Percentiles rank a stretch among this genome's conserved stretches.
Evolutionary conservation across 768 basidiomycete species (phyloP).

Genomic region (Pleurotus giganteus): DNA sequence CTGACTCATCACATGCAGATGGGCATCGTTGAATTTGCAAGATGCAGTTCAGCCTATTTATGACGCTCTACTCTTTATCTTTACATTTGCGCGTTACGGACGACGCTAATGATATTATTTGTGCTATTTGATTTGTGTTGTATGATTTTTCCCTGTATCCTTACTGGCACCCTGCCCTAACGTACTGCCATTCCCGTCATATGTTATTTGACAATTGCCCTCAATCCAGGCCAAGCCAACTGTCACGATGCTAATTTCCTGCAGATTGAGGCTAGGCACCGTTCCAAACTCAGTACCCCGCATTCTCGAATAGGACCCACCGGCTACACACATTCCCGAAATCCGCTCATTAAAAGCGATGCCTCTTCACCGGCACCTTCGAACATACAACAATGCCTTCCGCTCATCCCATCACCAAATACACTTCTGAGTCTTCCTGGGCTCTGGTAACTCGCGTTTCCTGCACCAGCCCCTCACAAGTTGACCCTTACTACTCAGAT

Average conservation of each 20-base stretch:
- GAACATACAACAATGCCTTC: constrained; percentile 39
- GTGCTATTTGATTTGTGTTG: constrained; percentile 6
- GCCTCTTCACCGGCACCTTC: neutral
- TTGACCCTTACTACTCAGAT: constrained; percentile 40
- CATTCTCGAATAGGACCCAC: constrained; percentile 2
- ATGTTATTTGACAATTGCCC: neutral
- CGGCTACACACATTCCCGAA: constrained; percentile 1
- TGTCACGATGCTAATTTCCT: too few species aligned
- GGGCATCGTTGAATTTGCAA: constrained; percentile 22
- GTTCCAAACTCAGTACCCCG: neutral
- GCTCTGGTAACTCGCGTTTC: constrained; percentile 57
- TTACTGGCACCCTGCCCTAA: constrained; percentile 10
- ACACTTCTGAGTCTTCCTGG: constrained; percentile 86
- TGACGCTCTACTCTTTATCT: neutral
- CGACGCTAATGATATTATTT: constrained; percentile 12
- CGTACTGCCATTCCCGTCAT: constrained; percentile 1
- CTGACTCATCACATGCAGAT: constrained; percentile 33
- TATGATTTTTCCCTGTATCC: constrained; percentile 14
- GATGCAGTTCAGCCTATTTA: constrained; percentile 3
- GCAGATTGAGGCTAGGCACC: neutral
- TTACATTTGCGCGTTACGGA: constrained; percentile 4
- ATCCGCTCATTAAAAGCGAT: constrained; percentile 1
- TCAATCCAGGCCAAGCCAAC: neutral
- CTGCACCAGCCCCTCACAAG: neutral
- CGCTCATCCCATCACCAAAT: constrained; percentile 68